These are phyloP conservation scores for Goffeauzyma gilvescens DNA, from an alignment of 768 basidiomycete species.

Conservation along the genomic window DNA sequence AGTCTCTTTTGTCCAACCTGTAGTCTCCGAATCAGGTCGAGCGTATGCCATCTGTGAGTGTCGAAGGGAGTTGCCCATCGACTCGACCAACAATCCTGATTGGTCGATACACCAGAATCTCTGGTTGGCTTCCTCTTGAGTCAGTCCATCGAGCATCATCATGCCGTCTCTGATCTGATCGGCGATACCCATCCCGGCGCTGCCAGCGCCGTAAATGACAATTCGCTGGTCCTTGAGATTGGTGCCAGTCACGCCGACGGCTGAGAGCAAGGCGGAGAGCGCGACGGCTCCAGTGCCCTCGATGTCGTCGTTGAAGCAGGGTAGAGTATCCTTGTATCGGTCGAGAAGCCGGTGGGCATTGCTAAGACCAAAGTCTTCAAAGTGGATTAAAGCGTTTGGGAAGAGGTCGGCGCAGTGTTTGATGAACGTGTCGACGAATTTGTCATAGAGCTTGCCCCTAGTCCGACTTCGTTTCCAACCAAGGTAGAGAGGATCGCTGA, in stretches of 20 bases:
- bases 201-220: slow-evolving; percentile 56
- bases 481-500: slow-evolving; percentile 37
- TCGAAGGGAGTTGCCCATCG: slow-evolving; percentile 34
- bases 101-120: slow-evolving; percentile 59
- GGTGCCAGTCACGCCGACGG: slow-evolving; percentile 15
- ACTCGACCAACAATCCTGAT: slow-evolving; percentile 45
- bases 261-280: slow-evolving; percentile 13
- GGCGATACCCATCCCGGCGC: slow-evolving; percentile 48
- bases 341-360: slow-evolving; percentile 33
- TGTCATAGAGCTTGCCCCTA: slow-evolving; percentile 55
- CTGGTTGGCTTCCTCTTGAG: slow-evolving; percentile 44
- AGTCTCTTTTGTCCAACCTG: slow-evolving; percentile 23
- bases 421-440: slow-evolving; percentile 54
- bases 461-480: slow-evolving; percentile 58
- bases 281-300: slow-evolving; percentile 21
- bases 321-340: slow-evolving; percentile 31
- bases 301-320: slow-evolving; percentile 21
- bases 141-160: slow-evolving; percentile 38
- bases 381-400: slow-evolving; percentile 32
- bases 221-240: slow-evolving; percentile 55
- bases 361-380: slow-evolving; percentile 33
- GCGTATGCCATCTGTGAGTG: slow-evolving; percentile 34
- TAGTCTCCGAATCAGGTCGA: slow-evolving; percentile 29
- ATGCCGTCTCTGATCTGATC: slow-evolving; percentile 50
- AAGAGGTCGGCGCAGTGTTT: slow-evolving; percentile 30